phyloP scores from a whole-genome alignment of 2,329 filamentous ascomycete genomes.

The Sporothrix protearum region DNA sequence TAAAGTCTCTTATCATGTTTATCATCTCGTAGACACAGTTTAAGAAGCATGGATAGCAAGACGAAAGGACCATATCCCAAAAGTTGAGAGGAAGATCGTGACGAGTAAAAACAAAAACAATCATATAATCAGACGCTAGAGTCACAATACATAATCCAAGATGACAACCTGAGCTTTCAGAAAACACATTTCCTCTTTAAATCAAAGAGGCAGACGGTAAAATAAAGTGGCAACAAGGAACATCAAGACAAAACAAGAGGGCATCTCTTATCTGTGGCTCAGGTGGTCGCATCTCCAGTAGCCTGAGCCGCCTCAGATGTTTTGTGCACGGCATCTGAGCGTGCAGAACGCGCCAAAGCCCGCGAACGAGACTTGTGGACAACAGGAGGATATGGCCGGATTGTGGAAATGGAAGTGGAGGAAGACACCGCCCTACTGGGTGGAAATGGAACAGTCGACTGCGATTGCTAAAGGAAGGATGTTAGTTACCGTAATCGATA shows the following conservation, averaged over 20 bases:
- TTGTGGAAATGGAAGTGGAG: background rate
- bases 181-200: too few species aligned
- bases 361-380: background rate
- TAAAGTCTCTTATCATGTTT: too few species aligned
- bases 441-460: background rate
- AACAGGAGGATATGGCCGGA: background rate
- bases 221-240: background rate
- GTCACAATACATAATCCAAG: background rate
- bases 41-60: too few species aligned
- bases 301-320: background rate
- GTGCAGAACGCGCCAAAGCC: background rate
- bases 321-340: background rate
- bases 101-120: too few species aligned
- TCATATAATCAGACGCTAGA: too few species aligned
- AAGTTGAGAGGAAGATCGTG: too few species aligned
- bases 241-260: background rate
- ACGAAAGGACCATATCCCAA: too few species aligned
- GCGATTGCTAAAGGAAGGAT: background rate
- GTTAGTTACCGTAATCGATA: background rate
- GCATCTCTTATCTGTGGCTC: background rate
- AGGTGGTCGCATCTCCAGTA: background rate
- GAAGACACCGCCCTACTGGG: background rate
- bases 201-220: too few species aligned
- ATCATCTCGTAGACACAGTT: too few species aligned
- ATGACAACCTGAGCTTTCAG: background rate